A percentile compares a stretch with the other conserved stretches of the same genome.
Evolutionary conservation across 164 flowering plant genomes (phyloP).

Genomic region (Magnolia kwangsiensis): DNA sequence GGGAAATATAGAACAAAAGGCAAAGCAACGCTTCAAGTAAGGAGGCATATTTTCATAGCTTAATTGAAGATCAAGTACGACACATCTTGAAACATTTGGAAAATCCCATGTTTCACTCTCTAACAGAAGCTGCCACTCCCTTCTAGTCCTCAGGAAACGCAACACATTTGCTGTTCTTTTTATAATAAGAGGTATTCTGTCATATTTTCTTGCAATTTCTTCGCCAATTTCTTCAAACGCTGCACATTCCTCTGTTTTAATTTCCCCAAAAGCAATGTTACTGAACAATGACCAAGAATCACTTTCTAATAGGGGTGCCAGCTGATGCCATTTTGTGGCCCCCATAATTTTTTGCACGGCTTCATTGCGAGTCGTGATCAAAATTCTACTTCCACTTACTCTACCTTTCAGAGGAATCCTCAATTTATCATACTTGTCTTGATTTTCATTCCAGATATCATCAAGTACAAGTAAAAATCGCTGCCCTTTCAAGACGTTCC

Average conservation of each 20-base stretch:
- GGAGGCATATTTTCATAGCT: slow-evolving; percentile 12
- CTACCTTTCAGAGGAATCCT: not conserved
- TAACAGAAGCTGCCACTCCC: slow-evolving; percentile 6
- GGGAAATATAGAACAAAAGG: slow-evolving; percentile 1
- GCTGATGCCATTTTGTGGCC: not conserved
- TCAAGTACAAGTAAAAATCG: not conserved
- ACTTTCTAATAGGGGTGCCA: not conserved
- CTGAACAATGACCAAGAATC: not conserved
- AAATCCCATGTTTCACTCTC: slow-evolving; percentile 9
- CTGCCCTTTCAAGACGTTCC: not conserved
- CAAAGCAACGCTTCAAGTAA: slow-evolving; percentile 8
- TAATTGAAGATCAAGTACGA: slow-evolving; percentile 2
- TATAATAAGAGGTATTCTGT: slow-evolving; percentile 8
- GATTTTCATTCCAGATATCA: not conserved
- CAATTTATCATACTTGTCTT: not conserved
- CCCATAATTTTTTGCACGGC: not conserved
- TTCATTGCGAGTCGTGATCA: not conserved
- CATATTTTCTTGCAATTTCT: slow-evolving; percentile 7
- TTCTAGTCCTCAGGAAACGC: not conserved
- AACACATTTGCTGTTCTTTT: slow-evolving; percentile 7
- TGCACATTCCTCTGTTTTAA: not conserved
- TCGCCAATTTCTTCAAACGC: not conserved
- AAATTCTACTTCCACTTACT: not conserved
- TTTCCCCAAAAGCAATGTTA: not conserved
- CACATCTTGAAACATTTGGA: not conserved